Base-by-base conservation (phyloP, 805 yeast genomes). In the Wickerhamiella nectarea region DNA sequence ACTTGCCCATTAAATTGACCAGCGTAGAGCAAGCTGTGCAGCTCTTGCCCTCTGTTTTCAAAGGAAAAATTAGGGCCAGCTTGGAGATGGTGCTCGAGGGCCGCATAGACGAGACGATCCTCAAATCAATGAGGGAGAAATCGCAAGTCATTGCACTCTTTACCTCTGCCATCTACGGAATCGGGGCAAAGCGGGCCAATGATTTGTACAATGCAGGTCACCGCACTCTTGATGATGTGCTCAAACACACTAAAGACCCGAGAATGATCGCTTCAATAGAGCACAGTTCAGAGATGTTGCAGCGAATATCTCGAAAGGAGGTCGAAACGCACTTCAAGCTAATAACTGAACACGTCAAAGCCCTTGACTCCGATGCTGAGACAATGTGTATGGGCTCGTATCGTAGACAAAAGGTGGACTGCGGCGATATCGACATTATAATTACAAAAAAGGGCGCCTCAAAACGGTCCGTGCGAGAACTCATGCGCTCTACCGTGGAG, bases 401-500 rank as follows among this genome's bases (percentile, higher is more conserved):
- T 52, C 58, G 74, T 26, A 62, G 80, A 17, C 76, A 74, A 3
- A 52, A 60, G n/a, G 37, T 47, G 3, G 53, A 54, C 4, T 68
- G 72, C 47, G 76, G 77, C 1, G 80, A 75, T 50, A 65, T 75
- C 31, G 80, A 75, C 53, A 62, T 72, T 34, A 57, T 75, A 19
- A 43, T 75, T 3, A 68, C 72, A 24, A 62, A 55, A 19, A 43
- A 57, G 12, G 61, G 55, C 4, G 57, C 60, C 1, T 49, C 58
- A 3, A 52, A 57, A n/a, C 46, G 48, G 2, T 53, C 54, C 2
- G 29, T 63, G 15, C 35, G 39, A 4, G 48, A 48, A 15, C 48
- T 66, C 7, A 34, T 25, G 6, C 15, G 17, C 7, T 15, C 26
- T 5, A 31, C 44, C n/a, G 38, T 62, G 15, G 45, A 44, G 1